Evolutionary conservation across 164 flowering plant genomes (phyloP).

Genomic region (Liquidambar formosana): DNA sequence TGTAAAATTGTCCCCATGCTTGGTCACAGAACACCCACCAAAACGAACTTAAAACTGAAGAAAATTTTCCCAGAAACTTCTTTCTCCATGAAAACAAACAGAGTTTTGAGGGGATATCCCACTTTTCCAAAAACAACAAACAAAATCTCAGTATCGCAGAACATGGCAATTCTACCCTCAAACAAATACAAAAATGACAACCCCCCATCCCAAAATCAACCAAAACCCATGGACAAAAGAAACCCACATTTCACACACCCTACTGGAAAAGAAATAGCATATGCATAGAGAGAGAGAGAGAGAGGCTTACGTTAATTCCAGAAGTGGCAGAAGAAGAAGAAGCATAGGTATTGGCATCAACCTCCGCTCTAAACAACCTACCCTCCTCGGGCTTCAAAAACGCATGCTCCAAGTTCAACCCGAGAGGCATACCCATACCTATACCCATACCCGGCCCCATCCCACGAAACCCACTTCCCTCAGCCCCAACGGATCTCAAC

Average conservation of each 20-base stretch:
- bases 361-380: slow-evolving; percentile 9
- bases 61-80: background rate
- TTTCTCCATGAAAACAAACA: background rate
- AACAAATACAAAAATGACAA: background rate
- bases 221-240: too few species aligned
- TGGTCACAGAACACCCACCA: too few species aligned
- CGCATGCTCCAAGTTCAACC: slow-evolving; percentile 41
- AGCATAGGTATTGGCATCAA: slow-evolving; percentile 8
- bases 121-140: background rate
- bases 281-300: background rate
- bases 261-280: too few species aligned
- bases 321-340: slow-evolving; percentile 20
- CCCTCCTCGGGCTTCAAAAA: slow-evolving; percentile 16
- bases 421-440: slow-evolving; percentile 31
- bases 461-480: slow-evolving; percentile 19
- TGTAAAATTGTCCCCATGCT: too few species aligned
- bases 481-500: slow-evolving; percentile 19
- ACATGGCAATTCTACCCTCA: background rate
- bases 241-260: too few species aligned
- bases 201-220: too few species aligned
- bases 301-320: slow-evolving; percentile 20
- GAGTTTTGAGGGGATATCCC: too few species aligned
- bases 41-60: too few species aligned
- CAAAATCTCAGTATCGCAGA: background rate
- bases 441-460: slow-evolving; percentile 17